Evolutionary conservation across 345 rosid genomes (phyloP), one percentile per base, ranked within the genome.

Genomic region (Hypericum androsaemum): DNA sequence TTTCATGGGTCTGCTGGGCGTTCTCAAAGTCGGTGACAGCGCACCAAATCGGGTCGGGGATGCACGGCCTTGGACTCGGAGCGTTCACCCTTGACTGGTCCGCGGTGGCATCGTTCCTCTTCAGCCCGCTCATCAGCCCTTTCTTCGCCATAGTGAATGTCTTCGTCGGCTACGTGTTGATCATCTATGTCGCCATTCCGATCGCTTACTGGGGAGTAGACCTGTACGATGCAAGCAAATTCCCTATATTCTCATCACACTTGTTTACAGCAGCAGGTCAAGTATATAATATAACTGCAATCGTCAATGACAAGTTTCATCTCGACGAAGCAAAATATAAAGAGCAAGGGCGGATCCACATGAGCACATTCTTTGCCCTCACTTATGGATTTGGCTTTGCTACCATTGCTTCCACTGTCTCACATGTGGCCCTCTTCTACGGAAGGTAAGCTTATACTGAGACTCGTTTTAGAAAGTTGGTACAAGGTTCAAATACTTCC

Each of bases 1-100:
- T 89, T 63, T 89, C 95, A 47, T 89, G 95, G 94, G 38, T 86
- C 16, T 84, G 95, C 73, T 89, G 95, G 94, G 80, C 57, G 32
- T 86, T 84, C 64, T 67, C 94, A 38, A 74, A 74, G 62, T 89
- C 94, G 10, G 82, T 79, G 57, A 84, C 94, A 0, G 87, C 95
- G 39, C 95, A 89, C 56, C 94, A 89, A 57, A 53, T 86, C 6
- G 97, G 97, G 52, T 84, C 97, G 0, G 97, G 97, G 38, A 79
- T 82, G 83, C 68, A 57, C 35, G 97, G 94, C 13, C 84, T 86
- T 1, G 95, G 97, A 32, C 65, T 89, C 7, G 95, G 94, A 39
- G 94, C 95, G 60, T 6, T 86, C 8, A 74, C 94, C 10, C 88
- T 89, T 0, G 97, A 89, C 75, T 86, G 94, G 97, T 8, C 86